A percentile compares a stretch with the other conserved stretches of the same genome.
These are phyloP conservation scores for Hebeloma cylindrosporum DNA, from an alignment of 768 basidiomycete species.

Conservation along the genomic window DNA sequence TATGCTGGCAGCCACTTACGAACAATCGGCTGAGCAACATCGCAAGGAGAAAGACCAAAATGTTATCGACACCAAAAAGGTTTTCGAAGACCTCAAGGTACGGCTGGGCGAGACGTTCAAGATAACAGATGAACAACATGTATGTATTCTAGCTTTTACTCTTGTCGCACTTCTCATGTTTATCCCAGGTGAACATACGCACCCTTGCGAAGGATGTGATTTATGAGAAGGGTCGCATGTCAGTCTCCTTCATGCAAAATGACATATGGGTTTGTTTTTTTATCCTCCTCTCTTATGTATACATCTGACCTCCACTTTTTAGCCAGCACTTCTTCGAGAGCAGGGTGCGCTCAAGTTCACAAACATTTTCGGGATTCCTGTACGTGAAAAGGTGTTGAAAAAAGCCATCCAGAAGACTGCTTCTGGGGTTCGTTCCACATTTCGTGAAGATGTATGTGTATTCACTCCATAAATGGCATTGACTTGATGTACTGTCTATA, in stretches of 20 bases:
- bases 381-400: not conserved
- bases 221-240: not conserved
- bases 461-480: too few relatives aligned
- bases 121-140: constrained; percentile 15
- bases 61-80: not conserved
- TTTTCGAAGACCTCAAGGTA: not conserved
- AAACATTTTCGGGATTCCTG: not conserved
- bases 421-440: too few relatives aligned
- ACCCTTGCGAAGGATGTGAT: not conserved
- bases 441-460: too few relatives aligned
- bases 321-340: not conserved
- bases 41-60: not conserved
- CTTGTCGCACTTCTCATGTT: not conserved
- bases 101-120: constrained; percentile 8
- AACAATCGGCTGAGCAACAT: not conserved
- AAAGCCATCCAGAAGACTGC: not conserved
- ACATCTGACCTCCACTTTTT: not conserved
- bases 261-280: not conserved
- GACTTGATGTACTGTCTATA: too few relatives aligned
- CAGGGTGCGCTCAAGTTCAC: not conserved
- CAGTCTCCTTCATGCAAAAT: not conserved
- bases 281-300: not conserved
- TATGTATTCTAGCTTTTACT: not conserved
- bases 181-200: not conserved
- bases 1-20: not conserved